phyloP scores from a whole-genome alignment of 2,329 filamentous ascomycete genomes.

The Capronia epimyces region DNA sequence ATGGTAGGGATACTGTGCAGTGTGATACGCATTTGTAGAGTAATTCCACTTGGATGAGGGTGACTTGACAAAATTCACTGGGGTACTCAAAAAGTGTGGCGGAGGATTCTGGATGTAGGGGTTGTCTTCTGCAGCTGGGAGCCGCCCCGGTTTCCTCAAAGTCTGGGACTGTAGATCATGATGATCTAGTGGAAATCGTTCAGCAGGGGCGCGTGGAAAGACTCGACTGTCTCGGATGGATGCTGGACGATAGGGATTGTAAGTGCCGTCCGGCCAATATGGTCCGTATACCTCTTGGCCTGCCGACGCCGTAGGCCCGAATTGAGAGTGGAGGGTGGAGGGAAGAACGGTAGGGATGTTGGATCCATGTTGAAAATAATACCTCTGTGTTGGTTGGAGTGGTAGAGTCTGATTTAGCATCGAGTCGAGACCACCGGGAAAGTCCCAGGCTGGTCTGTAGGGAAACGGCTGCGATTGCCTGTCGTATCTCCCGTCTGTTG shows the following conservation, averaged over 20 bases:
- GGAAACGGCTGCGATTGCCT: conserved; percentile 8
- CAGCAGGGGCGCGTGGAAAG: conserved; percentile 25
- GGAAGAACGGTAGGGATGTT: conserved; percentile 56
- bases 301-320: conserved; percentile 55
- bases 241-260: conserved; percentile 55
- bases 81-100: conserved; percentile 7
- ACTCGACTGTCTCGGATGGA: conserved; percentile 52
- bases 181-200: conserved; percentile 23
- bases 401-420: conserved; percentile 54
- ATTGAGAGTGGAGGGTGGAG: conserved; percentile 52
- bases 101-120: conserved; percentile 6
- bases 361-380: conserved; percentile 43
- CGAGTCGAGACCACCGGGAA: conserved; percentile 51
- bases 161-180: conserved; percentile 13
- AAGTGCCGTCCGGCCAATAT: conserved; percentile 60
- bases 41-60: conserved; percentile 14
- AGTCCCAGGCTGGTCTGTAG: conserved; percentile 28
- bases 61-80: conserved; percentile 9
- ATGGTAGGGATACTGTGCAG: conserved; percentile 7
- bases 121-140: conserved; percentile 7
- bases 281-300: conserved; percentile 55
- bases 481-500: conserved; percentile 14
- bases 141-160: conserved; percentile 8
- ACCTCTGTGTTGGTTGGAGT: conserved; percentile 37
- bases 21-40: conserved; percentile 9